These are phyloP conservation scores for Tolypocladium tropicale DNA, from an alignment of 2,329 filamentous ascomycete species.

Conservation along the genomic window DNA sequence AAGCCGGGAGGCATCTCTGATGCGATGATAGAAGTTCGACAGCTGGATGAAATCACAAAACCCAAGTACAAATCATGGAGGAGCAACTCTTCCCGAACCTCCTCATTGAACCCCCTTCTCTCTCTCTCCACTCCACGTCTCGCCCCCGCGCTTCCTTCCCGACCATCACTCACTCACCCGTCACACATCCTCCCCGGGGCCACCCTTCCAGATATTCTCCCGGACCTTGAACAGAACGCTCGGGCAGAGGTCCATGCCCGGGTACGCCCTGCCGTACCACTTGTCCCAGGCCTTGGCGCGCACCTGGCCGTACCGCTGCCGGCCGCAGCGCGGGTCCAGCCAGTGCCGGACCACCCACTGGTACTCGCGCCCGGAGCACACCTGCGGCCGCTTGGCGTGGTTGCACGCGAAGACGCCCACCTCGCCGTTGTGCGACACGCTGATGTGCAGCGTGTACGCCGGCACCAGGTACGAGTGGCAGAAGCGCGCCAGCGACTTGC, in stretches of 20 bases:
- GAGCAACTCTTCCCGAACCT: too few relatives aligned
- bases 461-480: slow-evolving; percentile 1
- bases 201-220: neutral
- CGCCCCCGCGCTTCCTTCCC: too few relatives aligned
- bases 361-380: slow-evolving; percentile 2
- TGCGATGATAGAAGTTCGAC: too few relatives aligned
- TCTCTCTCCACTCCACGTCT: too few relatives aligned
- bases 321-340: neutral
- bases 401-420: slow-evolving; percentile 2
- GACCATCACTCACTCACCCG: too few relatives aligned
- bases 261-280: slow-evolving; percentile 1
- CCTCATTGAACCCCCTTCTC: too few relatives aligned
- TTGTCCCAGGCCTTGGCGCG: neutral
- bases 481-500: neutral
- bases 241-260: neutral
- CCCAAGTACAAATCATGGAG: too few relatives aligned
- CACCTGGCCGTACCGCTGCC: neutral
- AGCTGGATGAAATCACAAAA: too few relatives aligned
- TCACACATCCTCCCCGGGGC: too few relatives aligned
- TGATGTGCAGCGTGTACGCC: neutral
- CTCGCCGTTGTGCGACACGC: neutral
- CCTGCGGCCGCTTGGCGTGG: neutral
- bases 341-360: neutral
- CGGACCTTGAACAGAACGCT: neutral
- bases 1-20: neutral